Evolutionary conservation across 805 yeast genomes (phyloP), one percentile per base, ranked within the genome.

Genomic region (Wickerhamomyces xylosicus): DNA sequence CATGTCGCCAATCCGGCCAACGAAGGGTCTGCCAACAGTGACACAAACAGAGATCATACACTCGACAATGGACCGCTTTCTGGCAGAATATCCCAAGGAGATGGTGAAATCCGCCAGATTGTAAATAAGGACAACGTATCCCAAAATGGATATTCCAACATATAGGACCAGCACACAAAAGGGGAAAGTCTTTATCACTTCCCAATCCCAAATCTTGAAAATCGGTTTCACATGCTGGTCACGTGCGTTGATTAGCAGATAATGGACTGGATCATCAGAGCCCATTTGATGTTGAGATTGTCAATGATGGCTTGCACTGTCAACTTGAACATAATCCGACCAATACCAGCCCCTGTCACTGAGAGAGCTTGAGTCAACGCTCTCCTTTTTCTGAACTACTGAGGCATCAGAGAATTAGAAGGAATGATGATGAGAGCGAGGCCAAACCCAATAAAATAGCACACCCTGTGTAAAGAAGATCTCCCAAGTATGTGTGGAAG

Each of bases 381-480:
- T 48, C 89, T 64, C 43, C 62, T 76, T 45, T 72, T 75, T 31
- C 72, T 58, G 56, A 82, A 82, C 80, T 83, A 82, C 40, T 79
- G 86, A 0, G 87, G 85, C 21, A 81, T 47, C 7, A 81, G 54
- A 3, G 75, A 67, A 21, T 77, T 60, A 3, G 73, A 72, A 0
- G 89, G 79, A 6, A 78, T 65, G 35, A 73, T 68, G 28, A 75
- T 62, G 14, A 74, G 49, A 0, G 84, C 77, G 13, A 66, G 58
- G 0, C 66, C 63, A 34, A 73, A 49, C 16, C 85, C 80, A 36
- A 69, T 69, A n/a, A n/a, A n/a, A n/a, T 34, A 81, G 42, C 2
- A 79, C 58, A 15, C 90, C 89, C 56, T 82, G 87, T 2, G 86
- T 74, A 37, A 77, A 52, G 48, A 68, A 78, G 19, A 82, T 51